phyloP scores from a whole-genome alignment of 2,329 filamentous ascomycete genomes.

The Ceratocystis eucalypticola region DNA sequence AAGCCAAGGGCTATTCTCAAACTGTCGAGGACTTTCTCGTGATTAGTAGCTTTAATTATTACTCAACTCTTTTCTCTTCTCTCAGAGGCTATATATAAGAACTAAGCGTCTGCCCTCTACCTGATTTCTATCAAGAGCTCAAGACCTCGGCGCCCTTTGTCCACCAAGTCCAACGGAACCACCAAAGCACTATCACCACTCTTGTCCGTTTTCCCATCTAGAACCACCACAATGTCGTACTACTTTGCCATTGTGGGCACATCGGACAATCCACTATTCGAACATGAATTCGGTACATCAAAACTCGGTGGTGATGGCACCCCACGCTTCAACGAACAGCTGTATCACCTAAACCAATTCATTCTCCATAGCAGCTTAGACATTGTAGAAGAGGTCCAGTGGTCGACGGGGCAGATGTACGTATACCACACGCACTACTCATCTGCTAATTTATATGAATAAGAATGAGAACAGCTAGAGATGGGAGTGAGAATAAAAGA shows the following conservation, averaged over 20 bases:
- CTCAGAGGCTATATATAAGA: not conserved
- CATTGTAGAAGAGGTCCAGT: slow-evolving; percentile 92
- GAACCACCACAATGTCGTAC: slow-evolving; percentile 61
- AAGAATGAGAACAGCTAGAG: too few relatives aligned
- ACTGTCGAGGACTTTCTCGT: not conserved
- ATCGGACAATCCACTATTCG: slow-evolving; percentile 90
- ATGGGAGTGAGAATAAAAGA: too few relatives aligned
- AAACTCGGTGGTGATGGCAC: slow-evolving; percentile 91
- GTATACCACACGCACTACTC: slow-evolving; percentile 22
- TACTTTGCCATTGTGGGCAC: slow-evolving; percentile 96
- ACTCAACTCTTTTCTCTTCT: not conserved
- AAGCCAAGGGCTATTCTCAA: too few relatives aligned
- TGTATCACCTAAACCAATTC: slow-evolving; percentile 92
- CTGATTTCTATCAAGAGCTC: not conserved
- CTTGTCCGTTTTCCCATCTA: not conserved
- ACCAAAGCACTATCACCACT: not conserved
- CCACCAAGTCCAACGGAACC: not conserved
- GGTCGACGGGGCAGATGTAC: slow-evolving; percentile 74
- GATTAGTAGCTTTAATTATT: not conserved
- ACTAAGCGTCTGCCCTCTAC: not conserved
- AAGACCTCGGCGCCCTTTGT: not conserved
- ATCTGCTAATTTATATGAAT: slow-evolving; percentile 30
- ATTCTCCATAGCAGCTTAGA: slow-evolving; percentile 89
- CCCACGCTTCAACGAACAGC: slow-evolving; percentile 74
- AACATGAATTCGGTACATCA: slow-evolving; percentile 91